Percentiles rank a stretch among this genome's conserved stretches.
phyloP scores from a whole-genome alignment of 257 asterid species.

The Thymus mandschuricus region DNA sequence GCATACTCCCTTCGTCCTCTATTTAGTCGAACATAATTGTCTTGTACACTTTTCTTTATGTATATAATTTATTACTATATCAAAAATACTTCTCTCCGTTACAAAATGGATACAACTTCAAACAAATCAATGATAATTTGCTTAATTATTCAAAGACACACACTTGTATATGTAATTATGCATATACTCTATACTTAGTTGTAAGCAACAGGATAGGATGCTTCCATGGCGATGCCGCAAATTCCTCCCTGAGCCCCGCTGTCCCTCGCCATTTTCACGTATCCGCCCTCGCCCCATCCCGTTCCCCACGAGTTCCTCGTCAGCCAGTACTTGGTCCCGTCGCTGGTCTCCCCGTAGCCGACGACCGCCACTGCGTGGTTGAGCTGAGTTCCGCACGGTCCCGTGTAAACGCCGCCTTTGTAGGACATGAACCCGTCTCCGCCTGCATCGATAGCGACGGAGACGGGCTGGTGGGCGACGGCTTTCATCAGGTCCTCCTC shows the following conservation, averaged over 20 bases:
- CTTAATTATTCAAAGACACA: too few relatives aligned
- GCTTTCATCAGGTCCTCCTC: slow-evolving; percentile 31
- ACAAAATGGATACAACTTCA: too few relatives aligned
- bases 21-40: too few relatives aligned
- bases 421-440: slow-evolving; percentile 28
- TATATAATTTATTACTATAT: too few relatives aligned
- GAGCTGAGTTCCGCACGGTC: slow-evolving; percentile 29
- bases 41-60: too few relatives aligned
- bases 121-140: too few relatives aligned
- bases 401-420: slow-evolving; percentile 31
- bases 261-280: slow-evolving; percentile 37
- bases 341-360: slow-evolving; percentile 30
- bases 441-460: slow-evolving; percentile 25
- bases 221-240: slow-evolving; percentile 14
- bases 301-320: slow-evolving; percentile 42
- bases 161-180: too few relatives aligned
- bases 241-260: slow-evolving; percentile 27
- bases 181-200: too few relatives aligned
- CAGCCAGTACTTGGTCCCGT: slow-evolving; percentile 39
- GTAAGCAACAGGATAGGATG: slow-evolving; percentile 14
- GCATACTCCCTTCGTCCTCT: too few relatives aligned
- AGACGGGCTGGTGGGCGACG: slow-evolving; percentile 34
- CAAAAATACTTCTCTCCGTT: too few relatives aligned
- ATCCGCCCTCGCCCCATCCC: slow-evolving; percentile 42
- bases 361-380: slow-evolving; percentile 35